phyloP scores from a whole-genome alignment of 768 basidiomycete species.

The Tricholoma hemisulphureum region DNA sequence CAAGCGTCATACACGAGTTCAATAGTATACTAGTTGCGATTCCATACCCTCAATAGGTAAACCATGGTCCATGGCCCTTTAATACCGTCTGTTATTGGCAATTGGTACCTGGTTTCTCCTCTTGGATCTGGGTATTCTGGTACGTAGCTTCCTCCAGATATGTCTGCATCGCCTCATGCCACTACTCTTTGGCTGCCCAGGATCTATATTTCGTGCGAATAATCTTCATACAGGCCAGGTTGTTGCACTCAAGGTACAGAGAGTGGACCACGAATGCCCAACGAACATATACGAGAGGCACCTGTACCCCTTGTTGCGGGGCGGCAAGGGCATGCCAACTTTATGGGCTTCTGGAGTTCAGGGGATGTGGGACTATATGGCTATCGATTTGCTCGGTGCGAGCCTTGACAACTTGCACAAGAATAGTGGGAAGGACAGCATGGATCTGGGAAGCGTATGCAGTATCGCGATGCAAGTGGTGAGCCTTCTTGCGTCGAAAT shows the following conservation, averaged over 20 bases:
- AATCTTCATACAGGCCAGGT: constrained; percentile 54
- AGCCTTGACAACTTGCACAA: constrained; percentile 66
- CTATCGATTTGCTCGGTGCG: constrained; percentile 71
- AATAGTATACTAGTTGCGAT: not conserved
- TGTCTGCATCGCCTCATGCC: not conserved
- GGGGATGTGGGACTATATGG: constrained; percentile 67
- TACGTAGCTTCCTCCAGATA: constrained; percentile 23
- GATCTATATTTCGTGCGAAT: constrained; percentile 65
- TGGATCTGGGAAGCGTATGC: constrained; percentile 74
- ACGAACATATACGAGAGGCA: constrained; percentile 71
- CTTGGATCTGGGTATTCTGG: constrained; percentile 78
- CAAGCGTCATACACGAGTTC: constrained; percentile 2
- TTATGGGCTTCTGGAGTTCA: constrained; percentile 62
- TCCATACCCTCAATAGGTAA: constrained; percentile 3
- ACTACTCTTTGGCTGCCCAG: constrained; percentile 31
- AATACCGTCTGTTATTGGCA: constrained; percentile 43
- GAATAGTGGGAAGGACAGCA: constrained; percentile 42
- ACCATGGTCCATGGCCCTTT: not conserved
- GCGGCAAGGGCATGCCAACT: constrained; percentile 70
- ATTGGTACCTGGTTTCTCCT: constrained; percentile 56
- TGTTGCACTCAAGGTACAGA: constrained; percentile 77
- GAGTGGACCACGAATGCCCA: constrained; percentile 67
- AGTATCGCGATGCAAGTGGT: constrained; percentile 78
- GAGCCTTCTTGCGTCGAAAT: constrained; percentile 21
- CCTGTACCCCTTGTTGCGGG: constrained; percentile 70